A percentile compares a stretch with the other conserved stretches of the same genome.
phyloP scores from a whole-genome alignment of 2,329 filamentous ascomycete genomes.

The Aureobasidium pullulans region DNA sequence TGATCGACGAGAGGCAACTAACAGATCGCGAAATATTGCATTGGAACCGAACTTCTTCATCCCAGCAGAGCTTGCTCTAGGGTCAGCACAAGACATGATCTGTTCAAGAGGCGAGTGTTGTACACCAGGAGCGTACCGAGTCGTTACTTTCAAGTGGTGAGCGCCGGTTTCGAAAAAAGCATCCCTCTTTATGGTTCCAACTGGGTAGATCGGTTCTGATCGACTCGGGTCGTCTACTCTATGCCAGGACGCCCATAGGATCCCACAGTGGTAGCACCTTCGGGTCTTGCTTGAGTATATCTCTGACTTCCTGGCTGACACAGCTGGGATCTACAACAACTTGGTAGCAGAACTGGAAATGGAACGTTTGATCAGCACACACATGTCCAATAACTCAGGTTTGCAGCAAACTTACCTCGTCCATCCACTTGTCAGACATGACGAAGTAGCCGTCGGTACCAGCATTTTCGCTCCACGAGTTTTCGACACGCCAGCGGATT shows the following conservation, averaged over 20 bases:
- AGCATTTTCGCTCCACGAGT: slow-evolving; percentile 65
- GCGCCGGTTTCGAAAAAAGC: no score
- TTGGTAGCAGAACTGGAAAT: slow-evolving; percentile 63
- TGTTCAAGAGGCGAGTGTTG: no score
- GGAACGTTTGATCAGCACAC: neutral
- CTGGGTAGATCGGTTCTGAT: no score
- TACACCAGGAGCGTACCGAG: no score
- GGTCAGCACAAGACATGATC: no score
- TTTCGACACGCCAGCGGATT: slow-evolving; percentile 79
- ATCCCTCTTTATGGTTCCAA: no score
- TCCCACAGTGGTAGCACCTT: slow-evolving; percentile 55
- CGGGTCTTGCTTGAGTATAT: slow-evolving; percentile 63
- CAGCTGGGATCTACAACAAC: slow-evolving; percentile 68
- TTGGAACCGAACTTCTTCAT: no score
- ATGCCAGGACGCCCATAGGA: slow-evolving; percentile 28
- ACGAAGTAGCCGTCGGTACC: slow-evolving; percentile 80
- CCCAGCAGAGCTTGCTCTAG: no score
- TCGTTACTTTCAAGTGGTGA: no score
- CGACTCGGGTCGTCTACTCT: neutral
- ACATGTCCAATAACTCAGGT: neutral
- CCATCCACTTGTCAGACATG: slow-evolving; percentile 66
- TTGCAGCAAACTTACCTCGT: slow-evolving; percentile 28
- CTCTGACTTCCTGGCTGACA: slow-evolving; percentile 54
- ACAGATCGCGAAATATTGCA: no score
- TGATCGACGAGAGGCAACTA: neutral